Percentiles rank a stretch among this genome's conserved stretches.
These are phyloP conservation scores for Hevea brasiliensis DNA, from an alignment of 345 rosid species.

Conservation along the genomic window DNA sequence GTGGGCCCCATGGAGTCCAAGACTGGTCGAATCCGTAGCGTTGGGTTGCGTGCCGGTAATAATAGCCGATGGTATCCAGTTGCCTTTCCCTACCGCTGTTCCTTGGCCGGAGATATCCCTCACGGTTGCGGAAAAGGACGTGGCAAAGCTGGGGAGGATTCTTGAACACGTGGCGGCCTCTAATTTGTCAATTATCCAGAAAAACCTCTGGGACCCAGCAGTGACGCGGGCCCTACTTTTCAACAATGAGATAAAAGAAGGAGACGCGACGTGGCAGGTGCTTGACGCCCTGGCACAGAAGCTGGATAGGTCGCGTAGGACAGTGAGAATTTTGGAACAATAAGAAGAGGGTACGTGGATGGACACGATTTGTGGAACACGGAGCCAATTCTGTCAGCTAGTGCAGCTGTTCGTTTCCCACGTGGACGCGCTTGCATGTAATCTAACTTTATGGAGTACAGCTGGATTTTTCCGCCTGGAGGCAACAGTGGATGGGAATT, in stretches of 20 bases:
- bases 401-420: constrained; percentile 3
- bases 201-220: constrained; percentile 59
- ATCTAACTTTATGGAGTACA: constrained; percentile 35
- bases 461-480: constrained; percentile 36
- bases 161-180: constrained; percentile 74
- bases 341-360: constrained; percentile 27
- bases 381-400: constrained; percentile 13
- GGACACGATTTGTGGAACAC: background rate
- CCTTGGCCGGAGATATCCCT: constrained; percentile 84
- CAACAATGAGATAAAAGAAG: constrained; percentile 49
- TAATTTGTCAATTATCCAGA: constrained; percentile 68
- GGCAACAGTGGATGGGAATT: background rate
- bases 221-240: constrained; percentile 66
- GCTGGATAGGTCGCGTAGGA: constrained; percentile 52
- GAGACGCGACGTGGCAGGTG: constrained; percentile 92
- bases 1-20: constrained; percentile 99
- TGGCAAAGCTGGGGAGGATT: constrained; percentile 48
- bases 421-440: constrained; percentile 21
- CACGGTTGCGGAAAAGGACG: constrained; percentile 84
- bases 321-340: constrained; percentile 42
- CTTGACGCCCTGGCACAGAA: constrained; percentile 48
- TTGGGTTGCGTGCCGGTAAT: constrained; percentile 93
- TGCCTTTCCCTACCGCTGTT: constrained; percentile 66
- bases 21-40: constrained; percentile 81
- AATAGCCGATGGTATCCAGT: constrained; percentile 77